A percentile compares a stretch with the other conserved stretches of the same genome.
These are phyloP conservation scores for Leccinum pallidistipes DNA, from an alignment of 1,284 basidiomycete species.

Conservation along the genomic window DNA sequence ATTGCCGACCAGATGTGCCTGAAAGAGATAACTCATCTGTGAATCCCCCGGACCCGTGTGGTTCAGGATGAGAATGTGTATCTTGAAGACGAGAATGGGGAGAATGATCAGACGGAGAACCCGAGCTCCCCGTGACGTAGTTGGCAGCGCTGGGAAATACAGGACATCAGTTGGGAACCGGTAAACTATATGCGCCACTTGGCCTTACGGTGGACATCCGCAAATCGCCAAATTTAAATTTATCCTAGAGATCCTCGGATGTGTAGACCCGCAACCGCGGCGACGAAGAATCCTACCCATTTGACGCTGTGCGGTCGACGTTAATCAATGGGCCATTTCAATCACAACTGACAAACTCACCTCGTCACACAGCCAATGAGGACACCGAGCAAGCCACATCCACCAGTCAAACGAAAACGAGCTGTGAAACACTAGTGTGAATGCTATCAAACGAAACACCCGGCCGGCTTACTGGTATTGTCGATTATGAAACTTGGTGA, in stretches of 20 bases:
- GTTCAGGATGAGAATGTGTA: constrained; percentile 94
- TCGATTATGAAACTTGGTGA: constrained; percentile 97
- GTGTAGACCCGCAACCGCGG: constrained; percentile 95
- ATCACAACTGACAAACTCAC: constrained; percentile 37
- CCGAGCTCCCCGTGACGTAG: constrained; percentile 86
- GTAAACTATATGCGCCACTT: constrained; percentile 11
- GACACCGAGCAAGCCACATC: constrained; percentile 86
- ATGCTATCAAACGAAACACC: neutral
- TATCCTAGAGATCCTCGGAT: constrained; percentile 94
- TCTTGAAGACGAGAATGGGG: constrained; percentile 90
- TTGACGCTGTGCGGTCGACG: constrained; percentile 68
- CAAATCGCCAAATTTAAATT: constrained; percentile 87
- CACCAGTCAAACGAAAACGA: constrained; percentile 96
- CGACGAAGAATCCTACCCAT: constrained; percentile 95
- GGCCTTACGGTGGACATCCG: constrained; percentile 81
- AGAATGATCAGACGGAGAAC: constrained; percentile 86
- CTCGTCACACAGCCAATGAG: constrained; percentile 96
- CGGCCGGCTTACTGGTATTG: constrained; percentile 75
- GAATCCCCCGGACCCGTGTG: constrained; percentile 95
- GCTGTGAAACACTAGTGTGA: constrained; percentile 39
- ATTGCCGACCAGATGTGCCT: constrained; percentile 94
- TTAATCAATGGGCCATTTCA: neutral
- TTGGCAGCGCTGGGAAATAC: constrained; percentile 66
- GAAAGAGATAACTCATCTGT: constrained; percentile 98
- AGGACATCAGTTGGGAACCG: constrained; percentile 9